phyloP scores from a whole-genome alignment of 169 alveolate species.

The Eimeria nieschulzi region DNA sequence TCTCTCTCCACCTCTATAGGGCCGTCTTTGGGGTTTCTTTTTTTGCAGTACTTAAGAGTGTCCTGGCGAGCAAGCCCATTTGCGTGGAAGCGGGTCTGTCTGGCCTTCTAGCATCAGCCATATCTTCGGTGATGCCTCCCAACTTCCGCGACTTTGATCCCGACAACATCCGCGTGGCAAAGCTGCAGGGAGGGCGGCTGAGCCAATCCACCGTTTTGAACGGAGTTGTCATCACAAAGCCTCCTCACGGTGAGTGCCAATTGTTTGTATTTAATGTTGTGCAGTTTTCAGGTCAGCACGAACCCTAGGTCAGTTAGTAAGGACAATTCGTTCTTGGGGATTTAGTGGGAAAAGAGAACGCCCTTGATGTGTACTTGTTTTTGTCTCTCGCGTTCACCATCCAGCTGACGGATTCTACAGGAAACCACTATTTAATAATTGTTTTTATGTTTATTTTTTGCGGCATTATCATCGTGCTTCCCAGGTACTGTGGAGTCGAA shows the following conservation, averaged over 20 bases:
- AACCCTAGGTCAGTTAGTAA: too few relatives aligned
- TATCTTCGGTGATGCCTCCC: slow-evolving; percentile 77
- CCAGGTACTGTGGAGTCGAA: slow-evolving; percentile 94
- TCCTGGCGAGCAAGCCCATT: slow-evolving; percentile 78
- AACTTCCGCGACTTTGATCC: slow-evolving; percentile 91
- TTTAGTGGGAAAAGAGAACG: too few relatives aligned
- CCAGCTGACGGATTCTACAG: not conserved
- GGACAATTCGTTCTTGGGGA: too few relatives aligned
- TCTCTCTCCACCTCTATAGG: not conserved
- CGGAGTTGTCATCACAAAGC: slow-evolving; percentile 93
- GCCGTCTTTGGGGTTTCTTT: not conserved
- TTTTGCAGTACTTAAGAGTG: slow-evolving; percentile 74
- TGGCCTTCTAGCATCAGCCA: slow-evolving; percentile 74
- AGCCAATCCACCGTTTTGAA: slow-evolving; percentile 91
- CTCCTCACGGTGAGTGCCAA: slow-evolving; percentile 70
- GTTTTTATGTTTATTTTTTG: slow-evolving; percentile 79
- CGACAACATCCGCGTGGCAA: slow-evolving; percentile 97
- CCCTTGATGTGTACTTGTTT: not conserved
- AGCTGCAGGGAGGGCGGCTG: slow-evolving; percentile 95
- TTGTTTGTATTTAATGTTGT: too few relatives aligned
- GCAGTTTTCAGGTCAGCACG: too few relatives aligned
- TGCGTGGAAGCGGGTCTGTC: slow-evolving; percentile 79
- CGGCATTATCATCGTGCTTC: slow-evolving; percentile 71
- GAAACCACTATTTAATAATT: not conserved
- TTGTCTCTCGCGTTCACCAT: not conserved